Evolutionary conservation across 2,329 filamentous ascomycete genomes (phyloP).

Genomic region (Venturia oleaginea): DNA sequence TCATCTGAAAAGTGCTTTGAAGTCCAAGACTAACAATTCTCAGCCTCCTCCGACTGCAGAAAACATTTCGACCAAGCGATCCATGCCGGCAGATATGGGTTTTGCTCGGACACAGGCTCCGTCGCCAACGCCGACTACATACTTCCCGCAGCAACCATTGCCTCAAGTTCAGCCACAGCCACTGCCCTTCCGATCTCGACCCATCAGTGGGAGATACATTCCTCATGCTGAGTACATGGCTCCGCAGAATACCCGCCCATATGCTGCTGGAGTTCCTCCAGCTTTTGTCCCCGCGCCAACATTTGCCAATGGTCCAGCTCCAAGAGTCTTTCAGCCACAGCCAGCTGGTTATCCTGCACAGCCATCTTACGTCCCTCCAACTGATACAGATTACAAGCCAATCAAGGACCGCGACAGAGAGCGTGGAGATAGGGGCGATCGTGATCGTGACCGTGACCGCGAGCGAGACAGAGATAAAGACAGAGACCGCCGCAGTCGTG

Average conservation of each 20-base stretch:
- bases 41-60: neutral
- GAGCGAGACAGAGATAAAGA: neutral
- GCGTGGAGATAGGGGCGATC: neutral
- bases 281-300: conserved; percentile 1
- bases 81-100: neutral
- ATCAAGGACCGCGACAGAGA: conserved; percentile 4
- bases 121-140: neutral
- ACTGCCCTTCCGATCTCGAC: conserved; percentile 3
- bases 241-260: neutral
- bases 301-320: conserved; percentile 1
- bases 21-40: conserved; percentile 4
- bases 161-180: neutral
- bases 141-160: neutral
- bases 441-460: neutral
- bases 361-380: neutral
- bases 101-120: neutral
- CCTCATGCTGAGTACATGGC: conserved; percentile 6
- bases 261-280: neutral
- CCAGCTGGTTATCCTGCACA: neutral
- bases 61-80: neutral
- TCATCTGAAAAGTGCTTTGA: neutral
- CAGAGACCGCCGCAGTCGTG: neutral
- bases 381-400: neutral
- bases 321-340: conserved; percentile 2
- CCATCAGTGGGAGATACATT: neutral